Base-by-base conservation (phyloP, 768 basidiomycete genomes). In the Pleurotus ostreatus region DNA sequence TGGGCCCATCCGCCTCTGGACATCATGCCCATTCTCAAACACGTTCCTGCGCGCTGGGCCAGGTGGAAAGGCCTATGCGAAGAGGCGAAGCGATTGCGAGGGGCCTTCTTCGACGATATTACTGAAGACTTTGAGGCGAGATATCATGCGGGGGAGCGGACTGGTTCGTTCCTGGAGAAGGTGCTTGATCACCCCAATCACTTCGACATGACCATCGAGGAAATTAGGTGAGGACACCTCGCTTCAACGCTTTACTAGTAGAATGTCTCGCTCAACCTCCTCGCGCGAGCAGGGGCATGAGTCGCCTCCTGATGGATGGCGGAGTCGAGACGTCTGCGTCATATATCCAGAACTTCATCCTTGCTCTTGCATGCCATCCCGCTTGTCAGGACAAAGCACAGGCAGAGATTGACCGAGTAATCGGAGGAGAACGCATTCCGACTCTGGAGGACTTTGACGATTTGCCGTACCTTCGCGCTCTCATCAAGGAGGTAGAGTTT, bases 1-100 rank as follows among this genome's bases (percentile, higher is more conserved):
- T 51, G 26, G n/a, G 66, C 70, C n/a, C 63, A 69, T 45, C 71
- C 73, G 4, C 73, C 73, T 5, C 58, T 74, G 5, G 73, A 74
- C 49, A 39, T 69, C n/a, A 55, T 74, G 37, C 71, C 73, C 2
- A 57, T 71, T 25, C 59, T 74, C 9, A 61, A 61, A 22, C 61
- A 67, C 41, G 61, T 74, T 2, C 73, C 73, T 3, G 70, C 67
- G 46, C 62, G 71, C 2, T 74, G 63, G 62, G 71, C 71, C 4
- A 53, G 61, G 7, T 74, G 73, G 73, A 74, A 74, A 58, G 52
- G 43, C 1, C 51, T 66, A 6, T 61, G 60, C 22, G 59, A 57
- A 18, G 60, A 67, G 25, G 57, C 63, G 11, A 57, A 65, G 8
- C 49, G 23, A 1, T 45, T 68, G 16, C 73, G 73, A 46, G 62